These are phyloP conservation scores for Dillenia suffruticosa DNA, from an alignment of 164 flowering plant genomes.

Conservation along the genomic window DNA sequence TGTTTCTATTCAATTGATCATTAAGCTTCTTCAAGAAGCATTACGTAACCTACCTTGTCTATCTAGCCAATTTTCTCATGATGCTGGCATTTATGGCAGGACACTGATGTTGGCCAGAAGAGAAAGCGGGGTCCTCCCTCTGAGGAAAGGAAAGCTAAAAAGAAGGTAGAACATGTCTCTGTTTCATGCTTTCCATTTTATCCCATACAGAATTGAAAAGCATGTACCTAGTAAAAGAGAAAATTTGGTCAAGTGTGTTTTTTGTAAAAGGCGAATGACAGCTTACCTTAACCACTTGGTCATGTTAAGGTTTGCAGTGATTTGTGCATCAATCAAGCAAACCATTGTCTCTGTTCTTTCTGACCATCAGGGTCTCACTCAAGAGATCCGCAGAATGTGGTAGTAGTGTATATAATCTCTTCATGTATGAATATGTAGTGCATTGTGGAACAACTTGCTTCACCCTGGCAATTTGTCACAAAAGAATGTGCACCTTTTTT, in stretches of 20 bases:
- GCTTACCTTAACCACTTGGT: no score
- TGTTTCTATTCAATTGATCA: not conserved
- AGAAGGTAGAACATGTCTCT: conserved; percentile 32
- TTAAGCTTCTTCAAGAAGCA: not conserved
- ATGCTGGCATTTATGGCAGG: conserved; percentile 22
- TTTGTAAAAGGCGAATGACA: no score
- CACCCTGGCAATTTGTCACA: no score
- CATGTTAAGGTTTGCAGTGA: no score
- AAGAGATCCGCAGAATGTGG: not conserved
- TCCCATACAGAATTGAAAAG: no score
- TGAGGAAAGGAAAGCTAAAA: conserved; percentile 39
- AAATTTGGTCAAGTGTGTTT: no score
- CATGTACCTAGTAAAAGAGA: no score
- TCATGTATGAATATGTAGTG: not conserved
- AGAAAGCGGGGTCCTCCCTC: conserved; percentile 44
- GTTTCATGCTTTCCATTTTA: not conserved
- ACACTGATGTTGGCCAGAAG: conserved; percentile 23
- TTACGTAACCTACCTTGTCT: not conserved
- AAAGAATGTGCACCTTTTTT: no score
- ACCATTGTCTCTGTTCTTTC: not conserved
- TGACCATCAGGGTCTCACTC: not conserved
- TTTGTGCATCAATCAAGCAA: no score
- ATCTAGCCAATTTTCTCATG: not conserved
- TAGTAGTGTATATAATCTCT: not conserved
- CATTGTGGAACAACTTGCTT: no score